These are phyloP conservation scores for Backusella luteola DNA, from an alignment of 192 early-diverging fungal species.

Conservation along the genomic window DNA sequence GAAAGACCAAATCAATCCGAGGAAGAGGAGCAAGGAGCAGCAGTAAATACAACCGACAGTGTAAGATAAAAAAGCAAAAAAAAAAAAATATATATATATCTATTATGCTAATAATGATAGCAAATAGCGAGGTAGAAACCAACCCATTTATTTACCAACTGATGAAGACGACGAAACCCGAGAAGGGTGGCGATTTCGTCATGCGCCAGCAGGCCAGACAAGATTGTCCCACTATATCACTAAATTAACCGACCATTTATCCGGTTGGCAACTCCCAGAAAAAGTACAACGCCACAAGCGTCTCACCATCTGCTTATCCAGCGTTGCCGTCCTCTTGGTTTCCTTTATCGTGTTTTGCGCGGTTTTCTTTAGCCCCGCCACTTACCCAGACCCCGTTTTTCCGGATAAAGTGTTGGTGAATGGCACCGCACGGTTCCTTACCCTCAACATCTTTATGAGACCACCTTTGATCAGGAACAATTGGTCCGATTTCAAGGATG, in stretches of 20 bases:
- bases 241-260: not conserved
- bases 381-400: slow-evolving; percentile 26
- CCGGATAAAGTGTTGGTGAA: slow-evolving; percentile 26
- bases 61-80: not conserved
- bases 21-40: not conserved
- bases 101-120: slow-evolving; percentile 23
- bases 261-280: not conserved
- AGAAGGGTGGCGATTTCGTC: not conserved
- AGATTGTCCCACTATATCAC: not conserved
- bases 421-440: slow-evolving; percentile 49
- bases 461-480: slow-evolving; percentile 69
- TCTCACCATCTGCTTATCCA: slow-evolving; percentile 9
- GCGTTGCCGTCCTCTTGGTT: not conserved
- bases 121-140: slow-evolving; percentile 2
- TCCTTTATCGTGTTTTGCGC: slow-evolving; percentile 32
- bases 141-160: slow-evolving; percentile 29
- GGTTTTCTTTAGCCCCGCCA: slow-evolving; percentile 27
- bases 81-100: not conserved
- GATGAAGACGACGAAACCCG: not conserved
- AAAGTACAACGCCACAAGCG: not conserved
- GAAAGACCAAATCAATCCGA: slow-evolving; percentile 1
- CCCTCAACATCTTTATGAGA: slow-evolving; percentile 73
- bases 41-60: not conserved
- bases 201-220: not conserved
- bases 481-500: slow-evolving; percentile 79